Conservation (phyloP, 148 eudicot species). For the Fagopyrum homotropicum region DNA sequence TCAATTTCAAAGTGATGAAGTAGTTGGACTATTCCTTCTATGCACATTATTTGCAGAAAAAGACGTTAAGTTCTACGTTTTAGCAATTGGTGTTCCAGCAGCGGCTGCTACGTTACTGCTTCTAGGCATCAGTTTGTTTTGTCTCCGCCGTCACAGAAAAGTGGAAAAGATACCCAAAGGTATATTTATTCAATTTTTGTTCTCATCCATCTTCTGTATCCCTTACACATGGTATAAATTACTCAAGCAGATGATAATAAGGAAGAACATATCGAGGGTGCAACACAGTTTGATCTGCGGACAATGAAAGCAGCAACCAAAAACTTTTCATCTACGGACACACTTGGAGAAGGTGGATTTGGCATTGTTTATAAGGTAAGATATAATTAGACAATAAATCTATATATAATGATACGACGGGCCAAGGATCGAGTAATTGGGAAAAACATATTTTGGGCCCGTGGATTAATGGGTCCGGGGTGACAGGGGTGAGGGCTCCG, state of each 20-base stretch:
- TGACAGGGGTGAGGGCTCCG: too few relatives aligned
- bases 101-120: not conserved
- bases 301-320: slow-evolving; percentile 19
- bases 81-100: not conserved
- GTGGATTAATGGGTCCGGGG: too few relatives aligned
- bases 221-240: not conserved
- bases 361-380: slow-evolving; percentile 48
- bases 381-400: too few relatives aligned
- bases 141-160: not conserved
- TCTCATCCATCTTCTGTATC: not conserved
- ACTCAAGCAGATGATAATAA: not conserved
- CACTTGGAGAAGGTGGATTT: slow-evolving; percentile 40
- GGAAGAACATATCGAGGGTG: not conserved
- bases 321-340: slow-evolving; percentile 23
- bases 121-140: not conserved
- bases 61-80: not conserved
- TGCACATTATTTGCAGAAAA: not conserved
- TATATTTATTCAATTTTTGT: not conserved
- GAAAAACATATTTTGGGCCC: too few relatives aligned
- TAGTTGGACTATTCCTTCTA: too few relatives aligned
- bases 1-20: not conserved
- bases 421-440: too few relatives aligned
- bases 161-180: not conserved
- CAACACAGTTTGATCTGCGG: not conserved
- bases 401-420: too few relatives aligned